A percentile compares a stretch with the other conserved stretches of the same genome.
Conservation (phyloP, 805 yeast species). For the Cyberlindnera mrakii region DNA sequence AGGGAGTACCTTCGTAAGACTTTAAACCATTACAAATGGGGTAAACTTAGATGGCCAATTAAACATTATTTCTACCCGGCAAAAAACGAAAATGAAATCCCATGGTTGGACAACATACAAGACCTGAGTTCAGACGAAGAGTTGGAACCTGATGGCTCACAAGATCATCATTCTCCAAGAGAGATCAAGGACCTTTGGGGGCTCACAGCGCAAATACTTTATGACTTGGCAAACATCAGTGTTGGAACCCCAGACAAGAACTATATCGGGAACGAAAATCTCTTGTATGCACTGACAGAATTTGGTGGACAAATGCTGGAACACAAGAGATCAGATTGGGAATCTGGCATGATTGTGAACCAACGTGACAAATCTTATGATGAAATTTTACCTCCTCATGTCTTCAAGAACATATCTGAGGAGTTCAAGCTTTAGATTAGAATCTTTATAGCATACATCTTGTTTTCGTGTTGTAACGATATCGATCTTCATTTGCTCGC, state of each 20-base stretch:
- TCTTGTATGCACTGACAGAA: conserved; percentile 51
- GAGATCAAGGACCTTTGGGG: conserved; percentile 77
- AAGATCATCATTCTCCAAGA: conserved; percentile 26
- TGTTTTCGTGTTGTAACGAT: too few species aligned
- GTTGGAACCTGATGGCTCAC: conserved; percentile 20
- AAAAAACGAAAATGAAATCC: conserved; percentile 45
- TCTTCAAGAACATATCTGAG: conserved; percentile 13
- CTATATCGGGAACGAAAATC: conserved; percentile 57
- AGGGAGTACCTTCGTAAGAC: conserved; percentile 29
- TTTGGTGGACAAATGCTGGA: conserved; percentile 49
- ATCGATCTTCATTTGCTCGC: too few species aligned
- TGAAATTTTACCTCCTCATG: conserved; percentile 28
- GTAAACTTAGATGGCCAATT: conserved; percentile 62
- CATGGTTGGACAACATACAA: conserved; percentile 57
- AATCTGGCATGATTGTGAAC: conserved; percentile 43
- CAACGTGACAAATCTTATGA: conserved; percentile 22
- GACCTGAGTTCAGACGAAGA: conserved; percentile 57
- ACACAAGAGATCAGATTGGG: conserved; percentile 46
- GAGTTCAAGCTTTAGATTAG: conserved; percentile 12
- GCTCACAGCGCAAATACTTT: conserved; percentile 71
- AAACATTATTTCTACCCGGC: conserved; percentile 58
- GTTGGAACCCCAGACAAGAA: conserved; percentile 26
- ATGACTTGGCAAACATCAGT: conserved; percentile 56
- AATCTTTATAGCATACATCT: not conserved
- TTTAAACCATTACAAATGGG: conserved; percentile 50